These are phyloP conservation scores for Neofusicoccum cordaticola DNA, from an alignment of 2,329 filamentous ascomycete species.

Conservation along the genomic window DNA sequence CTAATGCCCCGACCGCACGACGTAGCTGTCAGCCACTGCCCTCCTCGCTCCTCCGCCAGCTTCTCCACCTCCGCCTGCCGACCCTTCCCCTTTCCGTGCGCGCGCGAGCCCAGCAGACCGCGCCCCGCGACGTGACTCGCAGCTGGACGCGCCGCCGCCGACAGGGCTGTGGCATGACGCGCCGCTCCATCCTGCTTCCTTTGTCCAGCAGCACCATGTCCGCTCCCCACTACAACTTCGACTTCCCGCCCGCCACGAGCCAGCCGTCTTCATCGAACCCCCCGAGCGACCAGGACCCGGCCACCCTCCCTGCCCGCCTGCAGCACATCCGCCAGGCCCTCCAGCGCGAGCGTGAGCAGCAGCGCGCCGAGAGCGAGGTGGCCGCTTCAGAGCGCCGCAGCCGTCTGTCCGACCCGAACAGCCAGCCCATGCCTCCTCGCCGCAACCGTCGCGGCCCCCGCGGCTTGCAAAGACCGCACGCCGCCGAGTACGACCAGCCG, in stretches of 20 bases:
- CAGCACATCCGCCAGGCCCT: constrained; percentile 34
- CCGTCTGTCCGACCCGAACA: not conserved
- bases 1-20: too few relatives aligned
- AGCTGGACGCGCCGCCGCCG: too few relatives aligned
- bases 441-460: constrained; percentile 12
- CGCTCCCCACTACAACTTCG: constrained; percentile 36
- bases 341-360: constrained; percentile 31
- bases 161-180: constrained; percentile 4
- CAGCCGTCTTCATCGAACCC: constrained; percentile 16
- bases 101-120: not conserved
- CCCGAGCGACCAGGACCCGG: constrained; percentile 2
- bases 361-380: constrained; percentile 22
- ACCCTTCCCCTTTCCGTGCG: not conserved
- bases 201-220: constrained; percentile 26
- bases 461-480: not conserved
- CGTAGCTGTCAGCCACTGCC: not conserved
- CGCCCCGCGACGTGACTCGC: not conserved
- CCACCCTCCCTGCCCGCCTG: constrained; percentile 25
- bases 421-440: constrained; percentile 7
- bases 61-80: not conserved
- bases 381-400: constrained; percentile 11
- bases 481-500: not conserved
- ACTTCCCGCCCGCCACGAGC: constrained; percentile 41
- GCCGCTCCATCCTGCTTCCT: constrained; percentile 18
- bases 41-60: not conserved